Evolutionary conservation across 2,329 filamentous ascomycete species (phyloP).

Genomic region (Trichophyton verrucosum): DNA sequence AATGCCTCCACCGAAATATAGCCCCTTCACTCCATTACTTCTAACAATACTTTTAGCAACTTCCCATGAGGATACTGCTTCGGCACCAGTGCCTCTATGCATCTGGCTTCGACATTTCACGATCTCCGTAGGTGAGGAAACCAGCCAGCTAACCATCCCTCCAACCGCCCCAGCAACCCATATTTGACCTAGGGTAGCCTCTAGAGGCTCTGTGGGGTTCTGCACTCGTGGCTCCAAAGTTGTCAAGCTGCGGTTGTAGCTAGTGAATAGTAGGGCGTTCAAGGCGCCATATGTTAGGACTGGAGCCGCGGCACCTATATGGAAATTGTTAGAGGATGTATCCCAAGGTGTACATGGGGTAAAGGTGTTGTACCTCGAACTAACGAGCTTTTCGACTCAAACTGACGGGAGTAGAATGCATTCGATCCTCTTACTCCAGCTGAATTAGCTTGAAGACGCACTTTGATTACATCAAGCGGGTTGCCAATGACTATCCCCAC

Average conservation of each 20-base stretch:
- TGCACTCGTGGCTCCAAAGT: conserved; percentile 39
- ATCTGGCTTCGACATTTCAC: conserved; percentile 82
- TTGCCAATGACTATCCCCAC: conserved; percentile 81
- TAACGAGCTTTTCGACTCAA: conserved; percentile 26
- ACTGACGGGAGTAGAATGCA: conserved; percentile 17
- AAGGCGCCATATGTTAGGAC: conserved; percentile 82
- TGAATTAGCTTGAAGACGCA: conserved; percentile 57
- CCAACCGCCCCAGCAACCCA: conserved; percentile 71
- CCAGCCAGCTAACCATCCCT: conserved; percentile 71
- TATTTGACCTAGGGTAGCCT: conserved; percentile 49
- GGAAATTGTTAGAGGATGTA: background rate
- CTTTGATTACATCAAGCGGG: conserved; percentile 68
- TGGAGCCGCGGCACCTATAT: conserved; percentile 63
- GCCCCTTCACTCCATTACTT: conserved; percentile 49
- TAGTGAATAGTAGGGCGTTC: conserved; percentile 79
- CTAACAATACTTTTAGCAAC: conserved; percentile 52
- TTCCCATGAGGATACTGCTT: conserved; percentile 41
- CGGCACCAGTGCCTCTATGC: conserved; percentile 19
- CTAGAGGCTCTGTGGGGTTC: conserved; percentile 33
- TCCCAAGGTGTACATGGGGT: background rate
- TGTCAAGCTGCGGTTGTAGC: conserved; percentile 73
- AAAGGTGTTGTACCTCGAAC: conserved; percentile 25
- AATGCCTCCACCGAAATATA: conserved; percentile 70
- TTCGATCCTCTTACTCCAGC: conserved; percentile 7
- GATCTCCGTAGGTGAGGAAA: conserved; percentile 80